Evolutionary conservation across 2,329 filamentous ascomycete genomes (phyloP).

Genomic region (Gaeumannomyces sp.): DNA sequence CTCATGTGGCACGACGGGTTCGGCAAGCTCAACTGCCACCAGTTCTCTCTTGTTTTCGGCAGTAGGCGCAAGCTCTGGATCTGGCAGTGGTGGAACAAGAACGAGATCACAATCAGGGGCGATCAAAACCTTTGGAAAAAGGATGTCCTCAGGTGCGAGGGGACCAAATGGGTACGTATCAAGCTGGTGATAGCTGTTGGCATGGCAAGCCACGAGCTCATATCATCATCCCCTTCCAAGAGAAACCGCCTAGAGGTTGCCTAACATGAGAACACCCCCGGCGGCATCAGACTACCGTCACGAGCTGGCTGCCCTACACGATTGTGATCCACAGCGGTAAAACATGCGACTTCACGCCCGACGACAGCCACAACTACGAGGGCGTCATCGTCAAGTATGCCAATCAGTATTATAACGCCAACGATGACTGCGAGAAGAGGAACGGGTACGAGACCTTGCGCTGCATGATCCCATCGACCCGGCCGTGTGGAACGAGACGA

Average conservation of each 20-base stretch:
- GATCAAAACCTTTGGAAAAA: neutral
- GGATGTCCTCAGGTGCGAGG: neutral
- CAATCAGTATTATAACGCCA: neutral
- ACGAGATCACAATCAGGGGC: neutral
- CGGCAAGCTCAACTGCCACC: neutral
- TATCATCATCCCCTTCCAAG: too few relatives aligned
- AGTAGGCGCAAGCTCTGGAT: neutral
- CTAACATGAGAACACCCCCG: neutral
- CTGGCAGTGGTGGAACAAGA: slow-evolving; percentile 4
- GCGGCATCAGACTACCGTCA: neutral
- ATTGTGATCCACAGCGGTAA: neutral
- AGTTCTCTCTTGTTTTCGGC: neutral
- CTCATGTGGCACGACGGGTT: neutral
- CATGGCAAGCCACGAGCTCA: too few relatives aligned
- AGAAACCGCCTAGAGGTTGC: neutral
- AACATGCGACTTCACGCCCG: neutral
- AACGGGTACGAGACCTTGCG: too few relatives aligned
- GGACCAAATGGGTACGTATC: neutral
- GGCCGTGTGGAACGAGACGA: too few relatives aligned
- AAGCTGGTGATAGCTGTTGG: neutral
- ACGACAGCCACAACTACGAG: slow-evolving; percentile 3
- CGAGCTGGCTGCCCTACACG: neutral
- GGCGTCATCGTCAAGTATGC: neutral
- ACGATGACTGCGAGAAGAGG: too few relatives aligned
- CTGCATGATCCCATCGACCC: too few relatives aligned